Percentiles rank a stretch among this genome's conserved stretches.
Conservation (phyloP, 2,329 filamentous ascomycete species). For the Arachnopeziza araneosa region DNA sequence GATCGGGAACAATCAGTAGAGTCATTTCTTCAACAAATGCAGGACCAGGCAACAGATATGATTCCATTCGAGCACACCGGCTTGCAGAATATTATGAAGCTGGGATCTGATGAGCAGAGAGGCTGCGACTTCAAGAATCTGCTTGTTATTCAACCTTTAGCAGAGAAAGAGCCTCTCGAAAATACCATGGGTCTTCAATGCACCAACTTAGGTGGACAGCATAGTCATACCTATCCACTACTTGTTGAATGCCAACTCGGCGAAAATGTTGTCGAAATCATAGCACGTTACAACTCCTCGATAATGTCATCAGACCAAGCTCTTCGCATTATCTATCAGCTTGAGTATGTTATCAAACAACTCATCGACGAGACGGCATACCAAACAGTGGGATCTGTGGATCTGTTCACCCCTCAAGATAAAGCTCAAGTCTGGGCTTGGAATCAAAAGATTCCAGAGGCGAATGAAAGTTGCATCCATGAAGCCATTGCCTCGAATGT, state of each 20-base stretch:
- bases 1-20: conserved; percentile 51
- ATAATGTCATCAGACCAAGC: background rate
- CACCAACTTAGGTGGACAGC: background rate
- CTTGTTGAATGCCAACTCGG: background rate
- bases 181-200: background rate
- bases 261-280: background rate
- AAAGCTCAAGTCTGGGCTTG: background rate
- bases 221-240: background rate
- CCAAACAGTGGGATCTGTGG: background rate
- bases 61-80: conserved; percentile 2
- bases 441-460: background rate
- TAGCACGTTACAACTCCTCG: background rate
- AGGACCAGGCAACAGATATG: background rate
- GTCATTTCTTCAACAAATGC: conserved; percentile 35
- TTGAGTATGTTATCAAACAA: background rate
- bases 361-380: background rate
- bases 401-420: background rate
- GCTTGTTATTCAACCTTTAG: background rate
- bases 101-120: conserved; percentile 3
- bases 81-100: background rate
- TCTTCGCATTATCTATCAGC: background rate
- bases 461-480: background rate
- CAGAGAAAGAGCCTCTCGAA: background rate
- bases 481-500: background rate
- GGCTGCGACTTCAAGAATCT: conserved; percentile 9